Evolutionary conservation across 2,329 filamentous ascomycete genomes (phyloP), one percentile per base, ranked within the genome.

Genomic region (Parascedosporium putredinis): DNA sequence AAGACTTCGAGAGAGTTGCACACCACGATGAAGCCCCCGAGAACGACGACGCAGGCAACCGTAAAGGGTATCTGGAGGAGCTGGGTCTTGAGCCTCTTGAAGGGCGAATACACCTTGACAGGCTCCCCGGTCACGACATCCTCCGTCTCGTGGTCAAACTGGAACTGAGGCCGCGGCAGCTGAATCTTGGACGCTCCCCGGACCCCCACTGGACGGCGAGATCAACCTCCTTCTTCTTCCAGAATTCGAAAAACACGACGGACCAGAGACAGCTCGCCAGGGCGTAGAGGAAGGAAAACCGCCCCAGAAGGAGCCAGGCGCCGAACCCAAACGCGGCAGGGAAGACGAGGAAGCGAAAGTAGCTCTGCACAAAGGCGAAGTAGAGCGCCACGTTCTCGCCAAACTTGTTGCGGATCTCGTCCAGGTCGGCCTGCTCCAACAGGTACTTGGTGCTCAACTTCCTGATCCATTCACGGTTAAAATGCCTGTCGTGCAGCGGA

Each of bases 1-100:
- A 97, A 96, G 27, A 97, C 88, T 63, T 98, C 93, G 53, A 96
- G 87, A 6, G 83, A 86, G 64, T 97, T 97, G 61, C 88, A 93
- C 12, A 80, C 80, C 10, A 86, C 81, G 55, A 97, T 95, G 57
- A 97, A 72, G 16, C 81, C 81, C 1, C 91, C 91, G 5, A 97
- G 75, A 1, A 85, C 77, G 22, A 81, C 51, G 6, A 83, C 71
- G 27, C 88, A 90, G 9, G 80, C 73, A 4, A 94, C 63, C 1
- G 88, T 87, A 66, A 98, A 96, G 0, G 90, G 90, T 2, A 95
- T 70, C 61, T 94, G 85, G 14, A 95, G 72, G 42, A 91, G 63
- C 65, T 96, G 90, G 23, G 86, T 79, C 57, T 80, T 68, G 3
- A 95, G 70, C 38, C 90, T 79, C 67, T 88, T 89, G 52, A 76